phyloP scores from a whole-genome alignment of 345 rosid species.

The Pelargonium nanum region DNA sequence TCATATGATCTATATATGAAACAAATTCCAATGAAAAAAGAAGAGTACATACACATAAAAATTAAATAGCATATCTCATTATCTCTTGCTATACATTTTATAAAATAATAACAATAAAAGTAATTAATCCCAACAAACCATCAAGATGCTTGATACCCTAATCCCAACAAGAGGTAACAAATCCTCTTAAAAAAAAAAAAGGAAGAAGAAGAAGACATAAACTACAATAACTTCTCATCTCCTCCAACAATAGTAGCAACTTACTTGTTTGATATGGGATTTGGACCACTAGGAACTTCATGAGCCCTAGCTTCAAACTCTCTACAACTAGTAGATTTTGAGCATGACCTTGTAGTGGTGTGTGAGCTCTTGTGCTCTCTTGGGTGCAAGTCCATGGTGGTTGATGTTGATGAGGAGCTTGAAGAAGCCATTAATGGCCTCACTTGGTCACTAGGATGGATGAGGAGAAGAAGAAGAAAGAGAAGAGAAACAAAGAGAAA shows the following conservation, averaged over 20 bases:
- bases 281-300: conserved; percentile 81
- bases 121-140: no score
- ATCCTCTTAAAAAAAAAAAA: conserved; percentile 4
- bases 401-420: conserved; percentile 36
- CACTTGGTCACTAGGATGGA: conserved; percentile 17
- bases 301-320: conserved; percentile 43
- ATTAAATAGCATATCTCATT: conserved; percentile 12
- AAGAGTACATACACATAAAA: conserved; percentile 7
- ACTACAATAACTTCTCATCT: no score
- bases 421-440: conserved; percentile 17
- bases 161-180: conserved; percentile 1
- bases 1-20: no score
- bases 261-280: conserved; percentile 63
- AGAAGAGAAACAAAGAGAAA: conserved; percentile 24
- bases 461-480: conserved; percentile 27
- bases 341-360: conserved; percentile 7
- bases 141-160: no score
- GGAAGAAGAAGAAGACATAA: not conserved
- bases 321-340: conserved; percentile 19
- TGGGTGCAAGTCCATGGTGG: conserved; percentile 31
- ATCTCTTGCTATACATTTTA: conserved; percentile 28
- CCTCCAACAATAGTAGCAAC: no score
- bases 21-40: no score
- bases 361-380: conserved; percentile 13
- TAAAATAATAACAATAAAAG: conserved; percentile 12